phyloP scores from a whole-genome alignment of 257 asterid genomes.

The Scutellaria galericulata region DNA sequence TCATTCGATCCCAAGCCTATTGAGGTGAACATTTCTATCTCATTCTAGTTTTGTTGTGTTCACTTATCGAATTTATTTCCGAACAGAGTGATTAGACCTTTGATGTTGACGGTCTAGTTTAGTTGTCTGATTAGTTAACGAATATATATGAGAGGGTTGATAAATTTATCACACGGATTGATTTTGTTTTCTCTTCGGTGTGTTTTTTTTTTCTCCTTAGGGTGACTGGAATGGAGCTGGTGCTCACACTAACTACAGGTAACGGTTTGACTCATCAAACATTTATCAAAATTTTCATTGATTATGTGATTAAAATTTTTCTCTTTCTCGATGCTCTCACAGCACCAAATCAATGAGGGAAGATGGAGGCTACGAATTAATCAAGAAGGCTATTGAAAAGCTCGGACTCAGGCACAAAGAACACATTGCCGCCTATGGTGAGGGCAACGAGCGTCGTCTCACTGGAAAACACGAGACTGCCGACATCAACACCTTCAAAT shows the following conservation, averaged over 20 bases:
- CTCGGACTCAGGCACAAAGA: constrained; percentile 80
- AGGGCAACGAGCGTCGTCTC: constrained; percentile 93
- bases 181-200: not conserved
- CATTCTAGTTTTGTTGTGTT: not conserved
- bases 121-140: no score
- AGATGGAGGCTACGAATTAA: constrained; percentile 75
- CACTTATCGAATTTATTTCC: no score
- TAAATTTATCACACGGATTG: not conserved
- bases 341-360: constrained; percentile 91
- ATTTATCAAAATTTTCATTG: not conserved
- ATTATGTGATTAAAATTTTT: not conserved
- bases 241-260: constrained; percentile 95
- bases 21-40: constrained; percentile 42
- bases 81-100: no score
- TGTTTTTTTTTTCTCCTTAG: constrained; percentile 38
- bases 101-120: no score
- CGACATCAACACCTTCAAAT: constrained; percentile 66
- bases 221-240: constrained; percentile 99
- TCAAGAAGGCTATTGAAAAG: constrained; percentile 86
- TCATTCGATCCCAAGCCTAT: constrained; percentile 96
- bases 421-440: constrained; percentile 94
- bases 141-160: no score
- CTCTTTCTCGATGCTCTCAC: constrained; percentile 16
- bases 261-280: not conserved
- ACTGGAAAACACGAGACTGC: constrained; percentile 95